Base-by-base conservation (phyloP, 768 basidiomycete species). In the Leccinellum albellum region DNA sequence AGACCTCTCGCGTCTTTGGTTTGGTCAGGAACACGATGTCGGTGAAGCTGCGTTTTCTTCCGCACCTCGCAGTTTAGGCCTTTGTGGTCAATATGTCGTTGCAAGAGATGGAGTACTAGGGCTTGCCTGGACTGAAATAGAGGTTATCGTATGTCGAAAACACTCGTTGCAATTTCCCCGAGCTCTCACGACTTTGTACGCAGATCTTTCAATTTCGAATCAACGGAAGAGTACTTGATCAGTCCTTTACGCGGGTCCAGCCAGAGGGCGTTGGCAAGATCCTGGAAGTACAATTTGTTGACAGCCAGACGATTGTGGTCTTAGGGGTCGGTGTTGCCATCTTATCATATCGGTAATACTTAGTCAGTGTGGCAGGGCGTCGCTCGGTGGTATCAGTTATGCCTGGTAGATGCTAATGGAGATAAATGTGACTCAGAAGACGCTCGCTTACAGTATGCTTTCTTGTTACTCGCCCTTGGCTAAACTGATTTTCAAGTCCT, bases 71-170 rank as follows among this genome's bases (percentile, higher is more conserved):
- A 29, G 10, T 28, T n/a, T 66, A 23, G 49, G 69, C 6, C 42
- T 70, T 37, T 56, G 59, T 15, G 48, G 58, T 50, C 61, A 55
- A 40, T 71, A 71, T 54, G 54, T 53, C 26, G 58, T 66, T 8
- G 51, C 60, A 14, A 62, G 56, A 21, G 71, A 67, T 42, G 71
- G 60, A 20, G 56, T 81, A 8, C 63, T 74, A 21, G 80, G 77
- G 1, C 54, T 83, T 21, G 73, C 71, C 14, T 86, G 85, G 85
- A 76, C 80, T 4, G 70, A 77, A 26, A 47, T 70, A 12, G 74
- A 76, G 21, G 51, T 71, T 48, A 17, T 54, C 63, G 70, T 72
- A 28, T 24, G 70, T 61, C 14, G 20, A 13, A 35, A 37, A 20
- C 29, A 4, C 12, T 1, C 29, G 3, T 1, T n/a, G 29, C 2